Base-by-base conservation (phyloP, 163 green algal genomes). In the Chlamydomonas reinhardtii region DNA sequence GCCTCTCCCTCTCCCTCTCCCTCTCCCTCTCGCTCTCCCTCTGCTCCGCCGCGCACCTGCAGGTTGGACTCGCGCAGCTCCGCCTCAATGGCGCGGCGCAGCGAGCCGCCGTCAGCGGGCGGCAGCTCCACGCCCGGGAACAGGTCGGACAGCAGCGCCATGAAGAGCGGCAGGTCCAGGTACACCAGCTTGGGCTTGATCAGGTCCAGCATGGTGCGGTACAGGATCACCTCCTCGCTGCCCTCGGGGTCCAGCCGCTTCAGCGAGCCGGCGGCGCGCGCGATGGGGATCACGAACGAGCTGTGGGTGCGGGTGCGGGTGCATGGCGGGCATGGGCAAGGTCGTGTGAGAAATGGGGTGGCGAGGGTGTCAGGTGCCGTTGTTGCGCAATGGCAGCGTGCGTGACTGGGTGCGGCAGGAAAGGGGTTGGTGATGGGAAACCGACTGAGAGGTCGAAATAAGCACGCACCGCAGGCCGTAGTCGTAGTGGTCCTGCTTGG, bases 401-500 rank as follows among this genome's bases (percentile, higher is more conserved):
- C n/a, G n/a, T n/a, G n/a, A n/a, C n/a, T n/a, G n/a, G n/a, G n/a
- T n/a, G n/a, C n/a, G n/a, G n/a, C n/a, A n/a, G n/a, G n/a, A n/a
- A n/a, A n/a, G n/a, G n/a, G n/a, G n/a, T n/a, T n/a, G n/a, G n/a
- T n/a, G n/a, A n/a, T n/a, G n/a, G n/a, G 48, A 19, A 56, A 12
- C 2, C 2, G 14, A 56, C 1, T 19, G 14, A 17, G 17, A 56
- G 48, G 12, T 22, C 48, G 9, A 9, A 56, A 2, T 11, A n/a
- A 2, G 24, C 4, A 64, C 70, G 20, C 65, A 90, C 64, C 95
- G 91, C 76, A 98, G 89, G 43, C 94, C 92, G 84, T 97, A 98
- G 90, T 98, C 95, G 79, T 98, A 98, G 92, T 98, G 96, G 90
- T 97, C 94, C 86, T 98, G 96, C 91, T 97, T 97, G 56, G 91